These are phyloP conservation scores for Tylopilus sp. DNA, from an alignment of 768 basidiomycete genomes.

Conservation along the genomic window DNA sequence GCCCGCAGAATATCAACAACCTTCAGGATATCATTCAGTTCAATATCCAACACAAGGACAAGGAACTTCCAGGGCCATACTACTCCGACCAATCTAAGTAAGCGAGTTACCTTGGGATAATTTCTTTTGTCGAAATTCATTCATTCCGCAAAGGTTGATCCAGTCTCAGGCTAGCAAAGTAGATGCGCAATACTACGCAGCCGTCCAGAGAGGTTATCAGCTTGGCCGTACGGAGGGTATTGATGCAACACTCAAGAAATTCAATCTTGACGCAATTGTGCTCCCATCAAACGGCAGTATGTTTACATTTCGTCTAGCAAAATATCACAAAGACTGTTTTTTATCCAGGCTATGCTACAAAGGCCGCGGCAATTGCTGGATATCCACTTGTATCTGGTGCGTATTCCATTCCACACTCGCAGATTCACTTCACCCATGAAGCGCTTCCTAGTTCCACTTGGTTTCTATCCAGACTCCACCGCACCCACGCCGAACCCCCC, in stretches of 20 bases:
- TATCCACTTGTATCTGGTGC: constrained; percentile 36
- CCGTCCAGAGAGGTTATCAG: constrained; percentile 43
- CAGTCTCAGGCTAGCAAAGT: too few species aligned
- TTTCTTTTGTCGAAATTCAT: too few species aligned
- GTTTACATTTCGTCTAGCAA: background rate
- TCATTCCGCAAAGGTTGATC: too few species aligned
- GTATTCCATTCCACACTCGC: background rate
- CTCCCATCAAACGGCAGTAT: constrained; percentile 36
- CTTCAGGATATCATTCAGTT: constrained; percentile 59
- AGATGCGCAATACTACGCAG: constrained; percentile 38
- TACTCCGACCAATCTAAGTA: constrained; percentile 36
- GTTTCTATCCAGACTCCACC: constrained; percentile 35
- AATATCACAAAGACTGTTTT: background rate
- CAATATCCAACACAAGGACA: constrained; percentile 47
- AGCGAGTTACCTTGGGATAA: constrained; percentile 17
- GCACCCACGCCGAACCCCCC: constrained; percentile 26
- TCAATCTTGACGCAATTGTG: constrained; percentile 50
- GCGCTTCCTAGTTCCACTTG: constrained; percentile 38
- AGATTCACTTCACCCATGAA: constrained; percentile 21
- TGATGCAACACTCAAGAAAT: constrained; percentile 45
- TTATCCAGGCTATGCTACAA: constrained; percentile 24
- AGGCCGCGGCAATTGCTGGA: constrained; percentile 33
- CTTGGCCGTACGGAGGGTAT: constrained; percentile 53
- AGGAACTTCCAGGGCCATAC: constrained; percentile 41
- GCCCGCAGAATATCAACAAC: constrained; percentile 57